These are phyloP conservation scores for Digitaria exilis DNA, from an alignment of 202 grass and related monocot species.

Conservation along the genomic window DNA sequence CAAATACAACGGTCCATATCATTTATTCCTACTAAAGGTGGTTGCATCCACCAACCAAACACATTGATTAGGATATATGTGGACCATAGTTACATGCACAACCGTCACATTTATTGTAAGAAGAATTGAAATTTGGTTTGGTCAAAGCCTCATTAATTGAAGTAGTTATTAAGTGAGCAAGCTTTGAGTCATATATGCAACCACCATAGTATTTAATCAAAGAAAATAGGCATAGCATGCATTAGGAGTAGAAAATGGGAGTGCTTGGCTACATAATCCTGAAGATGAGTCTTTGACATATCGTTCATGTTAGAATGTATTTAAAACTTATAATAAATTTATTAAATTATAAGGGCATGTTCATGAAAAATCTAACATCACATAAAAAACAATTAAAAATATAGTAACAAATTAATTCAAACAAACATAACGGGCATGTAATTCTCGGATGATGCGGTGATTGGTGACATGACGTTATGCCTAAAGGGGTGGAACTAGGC, in stretches of 20 bases:
- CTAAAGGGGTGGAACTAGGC: no score
- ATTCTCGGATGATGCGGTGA: no score
- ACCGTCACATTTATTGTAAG: background rate
- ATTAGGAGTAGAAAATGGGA: background rate
- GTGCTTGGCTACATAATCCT: accelerated
- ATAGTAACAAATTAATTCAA: no score
- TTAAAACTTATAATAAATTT: no score
- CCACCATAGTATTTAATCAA: background rate
- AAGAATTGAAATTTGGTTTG: background rate
- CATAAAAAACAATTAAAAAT: no score
- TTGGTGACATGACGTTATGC: no score
- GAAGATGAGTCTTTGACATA: no score
- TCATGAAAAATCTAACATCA: no score
- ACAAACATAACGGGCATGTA: no score
- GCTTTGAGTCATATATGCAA: background rate
- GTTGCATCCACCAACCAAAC: background rate
- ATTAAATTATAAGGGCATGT: no score
- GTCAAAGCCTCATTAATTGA: background rate
- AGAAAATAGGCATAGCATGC: background rate
- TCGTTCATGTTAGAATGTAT: no score
- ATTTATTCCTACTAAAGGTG: background rate
- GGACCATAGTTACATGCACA: background rate
- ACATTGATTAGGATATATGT: background rate
- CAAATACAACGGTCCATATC: background rate
- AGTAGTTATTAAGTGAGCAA: background rate